Percentiles rank a stretch among this genome's conserved stretches.
phyloP scores from a whole-genome alignment of 192 early-diverging fungal species.

The Umbelopsis ramanniana region DNA sequence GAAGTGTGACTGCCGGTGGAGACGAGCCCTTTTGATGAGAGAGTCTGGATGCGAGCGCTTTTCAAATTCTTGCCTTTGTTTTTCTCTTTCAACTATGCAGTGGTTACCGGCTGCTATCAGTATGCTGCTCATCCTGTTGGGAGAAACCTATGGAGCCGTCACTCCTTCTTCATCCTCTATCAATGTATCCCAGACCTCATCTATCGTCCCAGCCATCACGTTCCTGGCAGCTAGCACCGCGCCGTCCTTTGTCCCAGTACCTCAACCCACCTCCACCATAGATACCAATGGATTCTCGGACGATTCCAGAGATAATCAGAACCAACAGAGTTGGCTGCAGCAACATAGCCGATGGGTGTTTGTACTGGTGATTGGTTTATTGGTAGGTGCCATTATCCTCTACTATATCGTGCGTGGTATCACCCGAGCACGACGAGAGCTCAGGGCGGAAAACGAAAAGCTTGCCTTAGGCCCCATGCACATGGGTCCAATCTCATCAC shows the following conservation, averaged over 20 bases:
- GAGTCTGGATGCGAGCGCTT: neutral
- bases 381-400: constrained; percentile 22
- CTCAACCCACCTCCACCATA: neutral
- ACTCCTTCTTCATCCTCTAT: neutral
- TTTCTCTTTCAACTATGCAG: neutral
- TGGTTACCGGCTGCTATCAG: neutral
- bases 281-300: constrained; percentile 16
- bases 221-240: neutral
- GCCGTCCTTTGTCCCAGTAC: neutral
- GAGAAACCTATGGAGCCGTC: neutral
- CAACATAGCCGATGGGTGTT: constrained; percentile 41
- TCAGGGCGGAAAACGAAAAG: constrained; percentile 21
- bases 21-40: too few species aligned
- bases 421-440: neutral
- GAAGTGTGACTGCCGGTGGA: neutral
- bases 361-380: constrained; percentile 35
- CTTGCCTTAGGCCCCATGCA: neutral
- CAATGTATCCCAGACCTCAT: neutral
- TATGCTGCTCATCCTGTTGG: neutral
- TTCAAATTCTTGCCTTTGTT: neutral
- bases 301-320: constrained; percentile 1
- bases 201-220: neutral
- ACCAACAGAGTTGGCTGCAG: constrained; percentile 34
- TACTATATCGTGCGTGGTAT: constrained; percentile 33
- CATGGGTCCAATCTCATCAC: neutral